Evolutionary conservation across 2,329 filamentous ascomycete genomes (phyloP).

Genomic region (Atkinsonella texensis): DNA sequence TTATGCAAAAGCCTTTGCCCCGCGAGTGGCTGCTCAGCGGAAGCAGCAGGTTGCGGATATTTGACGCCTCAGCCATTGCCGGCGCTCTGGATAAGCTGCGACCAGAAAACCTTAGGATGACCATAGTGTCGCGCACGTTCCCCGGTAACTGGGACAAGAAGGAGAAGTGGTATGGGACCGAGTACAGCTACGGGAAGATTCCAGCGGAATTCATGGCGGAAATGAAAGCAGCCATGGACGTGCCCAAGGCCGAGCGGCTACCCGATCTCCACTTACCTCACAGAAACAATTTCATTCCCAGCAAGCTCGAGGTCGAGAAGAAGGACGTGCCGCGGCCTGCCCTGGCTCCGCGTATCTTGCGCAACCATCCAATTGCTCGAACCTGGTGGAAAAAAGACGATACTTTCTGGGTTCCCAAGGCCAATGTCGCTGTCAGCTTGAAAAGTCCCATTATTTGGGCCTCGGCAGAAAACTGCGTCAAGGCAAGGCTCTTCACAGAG

Average conservation of each 20-base stretch:
- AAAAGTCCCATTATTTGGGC: constrained; percentile 69
- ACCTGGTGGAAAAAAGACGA: constrained; percentile 99
- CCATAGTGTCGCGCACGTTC: constrained; percentile 69
- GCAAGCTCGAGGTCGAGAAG: constrained; percentile 86
- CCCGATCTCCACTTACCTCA: constrained; percentile 74
- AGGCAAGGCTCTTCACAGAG: constrained; percentile 69
- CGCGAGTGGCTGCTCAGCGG: constrained; percentile 82
- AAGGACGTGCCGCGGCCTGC: constrained; percentile 71
- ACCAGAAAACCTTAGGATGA: constrained; percentile 82
- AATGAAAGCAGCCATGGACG: constrained; percentile 51
- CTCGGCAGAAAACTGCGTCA: constrained; percentile 66
- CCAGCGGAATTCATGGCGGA: constrained; percentile 62
- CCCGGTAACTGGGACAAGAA: constrained; percentile 77
- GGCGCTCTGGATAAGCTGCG: constrained; percentile 61
- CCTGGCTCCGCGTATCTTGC: constrained; percentile 65
- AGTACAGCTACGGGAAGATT: constrained; percentile 76
- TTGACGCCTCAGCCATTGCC: constrained; percentile 65
- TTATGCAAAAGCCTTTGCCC: constrained; percentile 86
- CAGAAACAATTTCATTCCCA: constrained; percentile 92
- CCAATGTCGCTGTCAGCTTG: constrained; percentile 70
- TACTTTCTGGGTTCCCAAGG: constrained; percentile 95
- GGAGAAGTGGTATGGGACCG: constrained; percentile 97
- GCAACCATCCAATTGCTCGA: constrained; percentile 68
- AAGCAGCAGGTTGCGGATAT: constrained; percentile 62
- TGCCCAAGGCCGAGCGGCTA: constrained; percentile 46